phyloP scores from a whole-genome alignment of 2,329 filamentous ascomycete genomes.

The Sporothrix mexicana region DNA sequence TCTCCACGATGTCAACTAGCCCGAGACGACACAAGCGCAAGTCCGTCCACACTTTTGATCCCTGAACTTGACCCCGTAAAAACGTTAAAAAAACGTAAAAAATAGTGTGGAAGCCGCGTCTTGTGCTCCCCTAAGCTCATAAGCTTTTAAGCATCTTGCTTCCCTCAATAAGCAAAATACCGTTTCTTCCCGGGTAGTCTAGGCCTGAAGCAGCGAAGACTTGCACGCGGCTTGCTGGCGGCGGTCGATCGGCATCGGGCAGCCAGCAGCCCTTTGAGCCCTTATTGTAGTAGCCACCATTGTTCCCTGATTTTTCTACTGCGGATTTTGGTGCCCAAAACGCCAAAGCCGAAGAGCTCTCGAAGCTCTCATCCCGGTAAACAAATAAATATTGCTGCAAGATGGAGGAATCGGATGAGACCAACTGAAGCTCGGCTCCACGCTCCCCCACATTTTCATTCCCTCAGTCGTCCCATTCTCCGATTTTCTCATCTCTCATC shows the following conservation, averaged over 20 bases:
- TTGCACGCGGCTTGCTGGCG: conserved; percentile 31
- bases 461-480: neutral
- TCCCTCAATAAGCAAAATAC: neutral
- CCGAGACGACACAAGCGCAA: conserved; percentile 13
- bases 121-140: too few species aligned
- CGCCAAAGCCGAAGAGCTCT: neutral
- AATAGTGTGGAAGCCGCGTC: neutral
- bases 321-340: neutral
- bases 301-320: neutral
- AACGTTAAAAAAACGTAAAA: neutral
- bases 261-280: neutral
- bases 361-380: neutral
- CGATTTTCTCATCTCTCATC: neutral
- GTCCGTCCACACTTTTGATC: conserved; percentile 19
- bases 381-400: neutral
- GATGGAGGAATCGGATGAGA: neutral
- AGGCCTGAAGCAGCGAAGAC: conserved; percentile 35
- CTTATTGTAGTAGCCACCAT: too few species aligned
- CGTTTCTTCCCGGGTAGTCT: conserved; percentile 32
- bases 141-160: neutral
- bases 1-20: neutral
- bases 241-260: conserved; percentile 31
- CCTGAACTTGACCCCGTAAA: conserved; percentile 12
- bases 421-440: neutral
- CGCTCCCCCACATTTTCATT: neutral